Evolutionary conservation across 2,329 filamentous ascomycete genomes (phyloP).

Genomic region (Verticillium zaregamsianum): DNA sequence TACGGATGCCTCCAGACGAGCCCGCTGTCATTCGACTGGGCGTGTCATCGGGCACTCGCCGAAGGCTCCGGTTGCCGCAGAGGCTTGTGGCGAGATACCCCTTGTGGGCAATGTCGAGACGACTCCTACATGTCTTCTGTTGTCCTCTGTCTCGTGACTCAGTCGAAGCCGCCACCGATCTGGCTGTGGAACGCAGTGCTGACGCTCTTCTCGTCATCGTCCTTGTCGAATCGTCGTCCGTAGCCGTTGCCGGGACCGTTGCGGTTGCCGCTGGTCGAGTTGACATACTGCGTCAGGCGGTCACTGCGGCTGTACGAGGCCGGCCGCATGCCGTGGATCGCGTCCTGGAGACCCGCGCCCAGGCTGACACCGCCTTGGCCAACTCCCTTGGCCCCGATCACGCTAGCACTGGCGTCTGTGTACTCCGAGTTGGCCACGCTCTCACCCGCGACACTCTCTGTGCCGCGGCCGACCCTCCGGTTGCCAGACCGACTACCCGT

Average conservation of each 20-base stretch:
- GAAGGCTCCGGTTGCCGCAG: not conserved
- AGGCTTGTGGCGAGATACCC: not conserved
- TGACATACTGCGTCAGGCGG: slow-evolving; percentile 89
- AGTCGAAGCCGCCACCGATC: slow-evolving; percentile 63
- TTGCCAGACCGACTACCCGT: slow-evolving; percentile 61
- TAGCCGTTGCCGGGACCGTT: slow-evolving; percentile 63
- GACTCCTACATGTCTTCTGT: not conserved
- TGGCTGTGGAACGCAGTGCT: slow-evolving; percentile 97
- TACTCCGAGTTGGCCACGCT: slow-evolving; percentile 88
- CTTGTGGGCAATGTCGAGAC: not conserved
- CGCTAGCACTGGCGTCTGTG: slow-evolving; percentile 76
- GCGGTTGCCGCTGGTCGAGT: slow-evolving; percentile 63
- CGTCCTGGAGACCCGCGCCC: slow-evolving; percentile 70
- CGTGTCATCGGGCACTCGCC: not conserved
- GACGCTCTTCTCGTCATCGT: slow-evolving; percentile 89
- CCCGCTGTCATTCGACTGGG: not conserved
- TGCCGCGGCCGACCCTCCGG: slow-evolving; percentile 62
- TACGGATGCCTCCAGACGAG: not conserved
- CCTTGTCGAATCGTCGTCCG: slow-evolving; percentile 62
- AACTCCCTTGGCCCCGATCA: slow-evolving; percentile 69
- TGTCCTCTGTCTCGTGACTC: slow-evolving; percentile 20
- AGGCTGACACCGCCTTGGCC: slow-evolving; percentile 87
- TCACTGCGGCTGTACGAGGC: slow-evolving; percentile 74
- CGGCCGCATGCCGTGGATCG: slow-evolving; percentile 60
- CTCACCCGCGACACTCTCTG: slow-evolving; percentile 83